phyloP scores from a whole-genome alignment of 1,139 yeast genomes.

The Scheffersomyces illinoinensis region DNA sequence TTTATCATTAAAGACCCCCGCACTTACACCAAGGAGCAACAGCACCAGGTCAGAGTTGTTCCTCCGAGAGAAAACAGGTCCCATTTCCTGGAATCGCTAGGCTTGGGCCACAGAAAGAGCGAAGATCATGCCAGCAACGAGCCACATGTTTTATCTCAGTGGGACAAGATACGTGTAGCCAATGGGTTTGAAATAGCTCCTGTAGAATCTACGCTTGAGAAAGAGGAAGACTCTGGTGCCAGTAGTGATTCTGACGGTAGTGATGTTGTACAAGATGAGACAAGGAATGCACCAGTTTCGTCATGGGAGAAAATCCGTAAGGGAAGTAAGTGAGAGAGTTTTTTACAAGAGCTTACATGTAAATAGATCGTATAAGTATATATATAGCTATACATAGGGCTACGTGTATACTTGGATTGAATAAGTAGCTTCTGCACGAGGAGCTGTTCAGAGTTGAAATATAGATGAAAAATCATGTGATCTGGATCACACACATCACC shows the following conservation, averaged over 20 bases:
- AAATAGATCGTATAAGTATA: not conserved
- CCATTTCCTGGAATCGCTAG: not conserved
- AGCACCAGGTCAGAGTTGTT: constrained; percentile 30
- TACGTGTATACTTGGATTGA: not conserved
- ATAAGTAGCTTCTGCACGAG: not conserved
- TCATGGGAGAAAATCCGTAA: constrained; percentile 19
- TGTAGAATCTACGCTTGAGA: not conserved
- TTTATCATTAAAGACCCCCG: constrained; percentile 41
- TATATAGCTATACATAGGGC: not conserved
- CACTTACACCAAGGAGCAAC: constrained; percentile 20
- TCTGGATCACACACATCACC: not conserved
- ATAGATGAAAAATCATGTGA: not conserved
- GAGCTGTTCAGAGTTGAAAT: not conserved
- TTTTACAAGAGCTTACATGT: not conserved
- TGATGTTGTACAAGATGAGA: not conserved
- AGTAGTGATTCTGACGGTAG: not conserved
- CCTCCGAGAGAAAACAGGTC: constrained; percentile 15
- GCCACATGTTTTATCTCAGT: constrained; percentile 15
- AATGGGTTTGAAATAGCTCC: constrained; percentile 25
- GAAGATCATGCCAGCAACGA: constrained; percentile 2
- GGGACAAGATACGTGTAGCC: constrained; percentile 34
- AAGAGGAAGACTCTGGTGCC: not conserved
- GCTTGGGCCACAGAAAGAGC: constrained; percentile 12
- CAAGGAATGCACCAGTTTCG: constrained; percentile 5
- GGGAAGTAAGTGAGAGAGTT: constrained; percentile 5